Evolutionary conservation across 2,329 filamentous ascomycete genomes (phyloP).

Genomic region (Tolypocladium paradoxum): DNA sequence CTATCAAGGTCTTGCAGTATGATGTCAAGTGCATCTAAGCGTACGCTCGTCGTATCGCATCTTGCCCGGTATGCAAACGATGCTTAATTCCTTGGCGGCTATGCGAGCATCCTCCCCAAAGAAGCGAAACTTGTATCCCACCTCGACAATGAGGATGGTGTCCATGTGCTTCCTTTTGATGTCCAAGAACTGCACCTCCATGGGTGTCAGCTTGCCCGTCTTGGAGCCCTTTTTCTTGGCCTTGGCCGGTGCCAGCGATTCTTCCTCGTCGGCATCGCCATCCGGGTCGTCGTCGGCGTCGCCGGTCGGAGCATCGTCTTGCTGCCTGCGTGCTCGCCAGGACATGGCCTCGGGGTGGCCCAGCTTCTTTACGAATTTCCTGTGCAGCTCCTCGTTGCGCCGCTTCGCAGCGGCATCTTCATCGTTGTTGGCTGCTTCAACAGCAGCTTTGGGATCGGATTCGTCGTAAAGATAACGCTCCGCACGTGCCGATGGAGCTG

Average conservation of each 20-base stretch:
- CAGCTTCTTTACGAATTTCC: slow-evolving; percentile 81
- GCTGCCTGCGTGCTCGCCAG: slow-evolving; percentile 46
- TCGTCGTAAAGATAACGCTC: slow-evolving; percentile 41
- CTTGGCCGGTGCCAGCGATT: slow-evolving; percentile 34
- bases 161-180: slow-evolving; percentile 90
- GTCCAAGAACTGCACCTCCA: slow-evolving; percentile 87
- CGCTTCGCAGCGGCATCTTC: slow-evolving; percentile 42
- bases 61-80: slow-evolving; percentile 95
- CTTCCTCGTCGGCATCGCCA: slow-evolving; percentile 45
- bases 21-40: slow-evolving; percentile 12
- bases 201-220: slow-evolving; percentile 74
- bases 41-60: slow-evolving; percentile 82
- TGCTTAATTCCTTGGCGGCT: slow-evolving; percentile 82
- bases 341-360: slow-evolving; percentile 75
- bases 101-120: slow-evolving; percentile 89
- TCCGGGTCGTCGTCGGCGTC: slow-evolving; percentile 44
- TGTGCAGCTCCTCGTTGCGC: slow-evolving; percentile 63
- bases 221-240: slow-evolving; percentile 59
- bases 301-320: slow-evolving; percentile 41
- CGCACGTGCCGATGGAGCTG: slow-evolving; percentile 29
- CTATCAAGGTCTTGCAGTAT: not conserved
- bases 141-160: slow-evolving; percentile 82
- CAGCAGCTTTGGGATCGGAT: slow-evolving; percentile 27
- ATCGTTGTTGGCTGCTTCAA: slow-evolving; percentile 26
- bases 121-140: slow-evolving; percentile 96